A percentile compares a stretch with the other conserved stretches of the same genome.
These are phyloP conservation scores for Ustilaginoidea virens DNA, from an alignment of 2,329 filamentous ascomycete genomes.

Conservation along the genomic window DNA sequence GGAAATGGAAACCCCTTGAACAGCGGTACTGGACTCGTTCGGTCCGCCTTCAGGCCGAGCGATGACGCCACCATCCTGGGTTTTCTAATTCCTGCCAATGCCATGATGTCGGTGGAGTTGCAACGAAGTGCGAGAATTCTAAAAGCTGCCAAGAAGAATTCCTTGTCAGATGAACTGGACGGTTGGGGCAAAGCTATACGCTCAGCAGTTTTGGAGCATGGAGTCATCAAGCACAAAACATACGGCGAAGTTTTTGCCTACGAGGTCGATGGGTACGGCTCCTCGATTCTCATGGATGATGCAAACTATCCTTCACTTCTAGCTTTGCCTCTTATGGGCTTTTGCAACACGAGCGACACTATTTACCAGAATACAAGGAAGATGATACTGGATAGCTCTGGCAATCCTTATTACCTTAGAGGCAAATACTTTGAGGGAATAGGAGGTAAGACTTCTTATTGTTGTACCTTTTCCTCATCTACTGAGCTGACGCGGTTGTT, in stretches of 20 bases:
- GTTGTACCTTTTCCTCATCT: background rate
- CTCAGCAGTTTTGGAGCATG: conserved; percentile 71
- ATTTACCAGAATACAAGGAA: conserved; percentile 79
- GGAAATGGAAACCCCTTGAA: conserved; percentile 89
- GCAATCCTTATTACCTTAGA: conserved; percentile 79
- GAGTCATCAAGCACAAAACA: conserved; percentile 58
- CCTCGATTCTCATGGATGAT: conserved; percentile 74
- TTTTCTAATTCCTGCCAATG: conserved; percentile 90
- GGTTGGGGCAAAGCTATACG: conserved; percentile 47
- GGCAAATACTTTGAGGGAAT: conserved; percentile 73
- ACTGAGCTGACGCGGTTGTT: conserved; percentile 5
- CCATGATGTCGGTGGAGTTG: conserved; percentile 88
- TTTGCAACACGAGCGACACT: conserved; percentile 45
- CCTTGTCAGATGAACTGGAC: conserved; percentile 39
- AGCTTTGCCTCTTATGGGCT: conserved; percentile 65
- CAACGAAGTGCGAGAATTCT: conserved; percentile 58
- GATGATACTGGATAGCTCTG: conserved; percentile 54
- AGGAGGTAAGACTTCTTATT: conserved; percentile 44
- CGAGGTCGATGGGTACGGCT: conserved; percentile 79
- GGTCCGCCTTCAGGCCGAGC: conserved; percentile 85
- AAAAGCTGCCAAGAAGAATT: conserved; percentile 38
- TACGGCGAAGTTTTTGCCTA: conserved; percentile 74
- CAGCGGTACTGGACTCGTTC: conserved; percentile 66
- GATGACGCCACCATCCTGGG: conserved; percentile 91
- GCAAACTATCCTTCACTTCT: conserved; percentile 75